Conservation (phyloP, 2,329 filamentous ascomycete species). For the Cordyceps cicadae region DNA sequence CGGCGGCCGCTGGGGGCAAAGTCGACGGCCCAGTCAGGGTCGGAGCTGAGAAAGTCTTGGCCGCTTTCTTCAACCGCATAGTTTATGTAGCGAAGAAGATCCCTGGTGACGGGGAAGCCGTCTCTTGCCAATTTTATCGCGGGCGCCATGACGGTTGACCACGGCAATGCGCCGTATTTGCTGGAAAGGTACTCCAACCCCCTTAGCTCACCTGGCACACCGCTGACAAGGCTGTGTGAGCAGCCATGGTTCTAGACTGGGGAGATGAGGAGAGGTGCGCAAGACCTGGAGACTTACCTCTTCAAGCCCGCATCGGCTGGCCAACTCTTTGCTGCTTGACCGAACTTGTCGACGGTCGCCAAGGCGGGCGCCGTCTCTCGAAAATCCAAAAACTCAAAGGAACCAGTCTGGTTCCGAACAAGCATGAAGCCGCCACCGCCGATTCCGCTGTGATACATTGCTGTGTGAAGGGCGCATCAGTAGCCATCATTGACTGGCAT, state of each 20-base stretch:
- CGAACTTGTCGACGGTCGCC: slow-evolving; percentile 73
- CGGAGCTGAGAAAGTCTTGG: slow-evolving; percentile 54
- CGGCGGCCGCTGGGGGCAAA: slow-evolving; percentile 70
- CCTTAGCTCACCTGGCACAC: slow-evolving; percentile 61
- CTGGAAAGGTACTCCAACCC: slow-evolving; percentile 67
- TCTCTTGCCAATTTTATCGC: slow-evolving; percentile 65
- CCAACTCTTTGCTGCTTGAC: slow-evolving; percentile 44
- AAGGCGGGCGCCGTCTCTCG: slow-evolving; percentile 75
- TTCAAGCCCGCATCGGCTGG: slow-evolving; percentile 32
- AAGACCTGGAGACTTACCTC: not conserved
- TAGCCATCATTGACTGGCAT: not conserved
- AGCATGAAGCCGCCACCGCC: slow-evolving; percentile 75
- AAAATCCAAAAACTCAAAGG: slow-evolving; percentile 77
- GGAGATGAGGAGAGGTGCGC: not conserved
- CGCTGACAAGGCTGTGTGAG: slow-evolving; percentile 46
- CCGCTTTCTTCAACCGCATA: slow-evolving; percentile 32
- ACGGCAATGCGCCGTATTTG: slow-evolving; percentile 54
- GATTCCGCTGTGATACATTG: slow-evolving; percentile 61
- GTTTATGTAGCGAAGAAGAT: slow-evolving; percentile 64
- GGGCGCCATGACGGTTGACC: slow-evolving; percentile 60
- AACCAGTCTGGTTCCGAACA: slow-evolving; percentile 52
- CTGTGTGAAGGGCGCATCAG: slow-evolving; percentile 47
- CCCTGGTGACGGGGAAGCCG: slow-evolving; percentile 63
- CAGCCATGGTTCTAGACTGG: no score
- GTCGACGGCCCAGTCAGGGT: slow-evolving; percentile 72